Base-by-base conservation (phyloP, 768 basidiomycete genomes). In the Macrocybe gigantea region DNA sequence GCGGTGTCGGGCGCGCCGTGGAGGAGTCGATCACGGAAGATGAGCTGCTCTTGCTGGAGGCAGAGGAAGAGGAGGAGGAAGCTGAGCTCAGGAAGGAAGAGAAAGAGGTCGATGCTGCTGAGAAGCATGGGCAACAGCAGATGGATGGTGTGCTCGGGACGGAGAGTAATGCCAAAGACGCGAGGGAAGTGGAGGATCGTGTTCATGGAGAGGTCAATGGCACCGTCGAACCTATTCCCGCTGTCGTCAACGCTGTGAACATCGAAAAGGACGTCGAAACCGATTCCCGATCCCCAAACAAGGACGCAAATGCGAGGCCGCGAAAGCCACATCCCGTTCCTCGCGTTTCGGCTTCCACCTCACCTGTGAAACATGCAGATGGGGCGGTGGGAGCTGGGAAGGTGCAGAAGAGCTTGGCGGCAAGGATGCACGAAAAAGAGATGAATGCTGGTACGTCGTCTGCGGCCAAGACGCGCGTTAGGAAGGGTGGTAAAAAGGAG, bases 1-100 rank as follows among this genome's bases (percentile, higher is more conserved):
- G 73, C 9, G 70, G 74, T 0, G 56, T 75, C 5, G 67, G 66
- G 15, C 58, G 63, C 1, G 54, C 53, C 7, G 52, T 60, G 34
- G 62, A 64, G 45, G 47, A 55, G 14, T 30, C 39, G 44, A 50
- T 66, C 13, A 58, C 52, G 40, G 53, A 53, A n/a, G 60, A 62
- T 3, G 62, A 62, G 32, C 31, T 59, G 33, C 52, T 57, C 29
- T 53, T 52, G 13, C 54, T 62, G 10, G 60, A 60, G 38, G 53
- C 54, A 14, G 58, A 53, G 12, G 60, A 59, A 5, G 55, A 58
- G 8, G 51, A 50, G 38, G 51, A 49, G 10, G 56, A 58, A 33
- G 42, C 47, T 9, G 37, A 49, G n/a, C 60, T 60, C 40, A 53
- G 45, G 10, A 56, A 41, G 38, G 49, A 12, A 14, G 51, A 48